Evolutionary conservation across 164 flowering plant species (phyloP), one percentile per base, ranked within the genome.

Genomic region (Tinospora cordifolia): DNA sequence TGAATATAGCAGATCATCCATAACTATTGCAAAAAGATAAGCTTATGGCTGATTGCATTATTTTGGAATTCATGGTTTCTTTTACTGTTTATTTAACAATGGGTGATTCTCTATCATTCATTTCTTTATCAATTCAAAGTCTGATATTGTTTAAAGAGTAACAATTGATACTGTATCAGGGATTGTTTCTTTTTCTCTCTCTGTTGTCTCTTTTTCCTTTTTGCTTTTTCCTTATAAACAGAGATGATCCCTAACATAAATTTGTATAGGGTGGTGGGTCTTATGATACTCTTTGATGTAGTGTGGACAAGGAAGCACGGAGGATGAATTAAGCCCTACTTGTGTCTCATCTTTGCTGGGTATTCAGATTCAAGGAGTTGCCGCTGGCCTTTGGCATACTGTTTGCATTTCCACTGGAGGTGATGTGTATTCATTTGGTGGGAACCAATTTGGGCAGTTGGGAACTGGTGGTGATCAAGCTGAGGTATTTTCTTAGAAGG

Each of bases 221-320:
- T 30, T 30, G 36, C 36, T 30, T 30, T 24, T 9, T 4, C 36
- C 19, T 58, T 38, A 5, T 54, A 19, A 44, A 19, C 9, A 54
- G 24, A 2, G 9, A 21, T 54, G 60, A 54, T 54, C 24, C n/a
- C 22, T n/a, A 51, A 14, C 24, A 21, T n/a, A 22, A 68, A 21
- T 57, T 44, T 72, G 9, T 72, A 60, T 6, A 17, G 19, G 5
- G 15, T 62, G 25, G 27, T 21, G 21, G 21, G 36, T 24, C 54
- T 46, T 27, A 59, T 57, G 26, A 64, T 76, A 25, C 73, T 47
- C 24, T 71, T 62, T 78, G 65, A 71, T 72, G 34, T 65, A 95
- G 99, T 95, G 98, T 80, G 99, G 99, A 69, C 98, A 88, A 80
- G 99, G 99, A 74, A 83, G 92, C 77, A 92, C 97, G 71, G 98